Conservation (phyloP, 1,139 yeast genomes). For the Yamadazyma friedrichii region DNA sequence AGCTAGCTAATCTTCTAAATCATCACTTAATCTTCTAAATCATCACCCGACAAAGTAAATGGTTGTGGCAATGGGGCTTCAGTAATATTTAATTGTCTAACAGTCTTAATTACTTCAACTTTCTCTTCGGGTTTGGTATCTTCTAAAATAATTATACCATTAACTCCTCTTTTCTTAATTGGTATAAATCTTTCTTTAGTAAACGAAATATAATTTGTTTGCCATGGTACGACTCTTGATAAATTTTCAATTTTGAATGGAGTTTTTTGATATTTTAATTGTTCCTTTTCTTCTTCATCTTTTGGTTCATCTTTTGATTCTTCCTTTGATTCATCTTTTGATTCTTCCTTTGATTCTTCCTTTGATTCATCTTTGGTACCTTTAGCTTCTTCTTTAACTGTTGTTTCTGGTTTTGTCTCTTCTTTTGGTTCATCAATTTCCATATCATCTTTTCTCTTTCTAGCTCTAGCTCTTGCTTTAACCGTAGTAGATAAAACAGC, state of each 20-base stretch:
- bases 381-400: conserved; percentile 21
- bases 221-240: conserved; percentile 90
- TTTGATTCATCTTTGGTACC: conserved; percentile 28
- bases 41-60: conserved; percentile 61
- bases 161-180: conserved; percentile 73
- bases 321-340: conserved; percentile 16
- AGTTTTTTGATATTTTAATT: conserved; percentile 48
- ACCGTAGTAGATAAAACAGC: conserved; percentile 94
- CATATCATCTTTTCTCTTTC: conserved; percentile 54
- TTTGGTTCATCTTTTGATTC: conserved; percentile 11
- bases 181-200: conserved; percentile 78
- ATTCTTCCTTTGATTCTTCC: conserved; percentile 21
- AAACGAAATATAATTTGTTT: conserved; percentile 79
- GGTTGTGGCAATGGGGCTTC: conserved; percentile 95
- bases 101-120: conserved; percentile 72
- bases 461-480: conserved; percentile 89
- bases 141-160: conserved; percentile 77
- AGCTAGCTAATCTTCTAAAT: not conserved
- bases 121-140: conserved; percentile 72
- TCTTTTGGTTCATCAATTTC: conserved; percentile 31
- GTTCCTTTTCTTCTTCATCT: conserved; percentile 22
- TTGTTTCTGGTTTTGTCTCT: conserved; percentile 23
- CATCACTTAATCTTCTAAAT: conserved; percentile 34
- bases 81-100: conserved; percentile 74
- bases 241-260: conserved; percentile 74